Base-by-base conservation (phyloP, 1,284 basidiomycete genomes). In the Anthracocystis panici-leucophaei region DNA sequence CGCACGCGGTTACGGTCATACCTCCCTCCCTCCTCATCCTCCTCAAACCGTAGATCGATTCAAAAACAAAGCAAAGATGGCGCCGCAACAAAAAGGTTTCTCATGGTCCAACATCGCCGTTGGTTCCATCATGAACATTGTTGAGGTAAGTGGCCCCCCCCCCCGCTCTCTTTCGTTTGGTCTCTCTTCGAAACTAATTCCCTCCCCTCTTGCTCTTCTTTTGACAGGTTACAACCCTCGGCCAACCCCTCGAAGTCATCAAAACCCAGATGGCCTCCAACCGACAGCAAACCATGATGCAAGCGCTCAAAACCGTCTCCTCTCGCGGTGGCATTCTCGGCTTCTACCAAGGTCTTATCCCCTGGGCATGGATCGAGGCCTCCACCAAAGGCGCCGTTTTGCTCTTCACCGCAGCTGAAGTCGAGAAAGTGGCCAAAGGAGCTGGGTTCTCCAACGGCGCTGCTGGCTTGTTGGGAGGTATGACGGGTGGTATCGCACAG, bases 341-440 rank as follows among this genome's bases (percentile, higher is more conserved):
- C 49, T 95, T 97, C 88, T 99, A 95, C 88, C 97, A 99, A 87
- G 97, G 97, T 79, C 90, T 99, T 65, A 99, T 99, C 85, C 97
- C 96, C 81, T 99, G 96, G 96, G 97, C 97, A 29, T 99, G 97
- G 97, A 97, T 99, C 83, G 97, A 99, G 86, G 97, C 96, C 1
- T 97, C 95, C 1, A 99, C 97, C 3, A 99, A 99, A 86, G 97
- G 97, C 57, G 97, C 90, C 58, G 97, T 99, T 41, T 89, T 99
- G 41, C 89, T 99, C 71, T 99, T 99, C 88, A 92, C 95, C 31
- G 94, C 96, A 23, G 92, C 94, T 3, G 97, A 98, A 86, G 92
- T 99, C 56, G 95, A 99, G 86, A 90, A 91, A 38, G 89, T 89
- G 54, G 84, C 87, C 9, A 88, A 88, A 38, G 88, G 90, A 41